phyloP scores from a whole-genome alignment of 1,139 yeast species.

The Yamadazyma kanchanaburiensis region DNA sequence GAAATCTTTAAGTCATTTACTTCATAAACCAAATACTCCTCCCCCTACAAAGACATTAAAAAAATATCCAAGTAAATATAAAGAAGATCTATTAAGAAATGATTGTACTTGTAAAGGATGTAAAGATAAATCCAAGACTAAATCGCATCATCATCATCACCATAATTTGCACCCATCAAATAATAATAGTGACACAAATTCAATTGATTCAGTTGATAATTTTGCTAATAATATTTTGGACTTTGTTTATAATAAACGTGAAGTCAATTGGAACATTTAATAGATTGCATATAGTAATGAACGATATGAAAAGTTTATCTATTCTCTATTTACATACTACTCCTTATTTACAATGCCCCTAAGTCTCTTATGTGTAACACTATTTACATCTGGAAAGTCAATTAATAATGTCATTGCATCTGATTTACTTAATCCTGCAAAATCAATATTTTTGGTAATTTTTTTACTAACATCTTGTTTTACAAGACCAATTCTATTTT shows the following conservation, averaged over 20 bases:
- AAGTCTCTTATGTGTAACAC: conserved; percentile 8
- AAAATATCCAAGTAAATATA: conserved; percentile 8
- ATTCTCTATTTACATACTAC: not conserved
- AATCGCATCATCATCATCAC: conserved; percentile 4
- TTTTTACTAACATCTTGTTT: conserved; percentile 13
- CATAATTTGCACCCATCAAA: conserved; percentile 6
- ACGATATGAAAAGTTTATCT: too few species aligned
- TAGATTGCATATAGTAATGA: too few species aligned
- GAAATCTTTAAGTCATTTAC: conserved; percentile 8
- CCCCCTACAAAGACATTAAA: conserved; percentile 2
- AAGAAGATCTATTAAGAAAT: conserved; percentile 11
- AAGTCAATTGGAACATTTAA: conserved; percentile 16
- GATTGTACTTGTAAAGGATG: conserved; percentile 15
- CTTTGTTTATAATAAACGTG: conserved; percentile 15
- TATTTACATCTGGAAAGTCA: conserved; percentile 11
- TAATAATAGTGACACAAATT: conserved; percentile 10
- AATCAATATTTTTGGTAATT: conserved; percentile 9
- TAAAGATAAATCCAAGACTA: conserved; percentile 7
- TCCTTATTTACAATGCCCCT: conserved; percentile 5
- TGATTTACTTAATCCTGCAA: conserved; percentile 6
- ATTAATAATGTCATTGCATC: conserved; percentile 13
- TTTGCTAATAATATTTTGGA: conserved; percentile 17
- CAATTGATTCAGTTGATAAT: conserved; percentile 16
- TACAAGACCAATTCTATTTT: conserved; percentile 10
- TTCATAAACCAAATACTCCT: conserved; percentile 4